Conservation (phyloP, 2,329 filamentous ascomycete species). For the Cordyceps javanica region DNA sequence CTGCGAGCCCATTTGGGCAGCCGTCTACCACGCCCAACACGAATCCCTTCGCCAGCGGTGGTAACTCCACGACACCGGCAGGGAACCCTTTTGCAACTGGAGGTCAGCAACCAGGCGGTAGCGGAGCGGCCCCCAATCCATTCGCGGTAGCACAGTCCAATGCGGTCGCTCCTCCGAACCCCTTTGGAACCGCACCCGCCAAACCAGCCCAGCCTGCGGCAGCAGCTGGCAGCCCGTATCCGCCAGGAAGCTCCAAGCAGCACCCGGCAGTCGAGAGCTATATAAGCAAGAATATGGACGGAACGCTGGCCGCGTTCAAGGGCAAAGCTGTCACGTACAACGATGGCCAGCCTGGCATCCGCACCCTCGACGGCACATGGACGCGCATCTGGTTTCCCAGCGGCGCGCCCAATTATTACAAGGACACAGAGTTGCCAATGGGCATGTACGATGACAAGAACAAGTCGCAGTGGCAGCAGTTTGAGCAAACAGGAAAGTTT, state of each 20-base stretch:
- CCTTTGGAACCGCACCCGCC: slow-evolving; percentile 17
- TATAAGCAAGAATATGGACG: slow-evolving; percentile 34
- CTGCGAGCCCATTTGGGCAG: slow-evolving; percentile 4
- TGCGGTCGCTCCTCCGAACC: slow-evolving; percentile 17
- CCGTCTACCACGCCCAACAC: slow-evolving; percentile 6
- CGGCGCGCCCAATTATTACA: slow-evolving; percentile 58
- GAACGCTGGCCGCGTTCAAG: slow-evolving; percentile 53
- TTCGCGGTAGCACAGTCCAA: slow-evolving; percentile 1
- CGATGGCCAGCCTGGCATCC: slow-evolving; percentile 43
- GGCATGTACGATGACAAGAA: slow-evolving; percentile 54
- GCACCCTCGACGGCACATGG: slow-evolving; percentile 47
- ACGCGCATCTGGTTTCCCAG: slow-evolving; percentile 67
- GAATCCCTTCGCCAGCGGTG: background rate
- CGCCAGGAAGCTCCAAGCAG: slow-evolving; percentile 36
- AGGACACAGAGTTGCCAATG: slow-evolving; percentile 54
- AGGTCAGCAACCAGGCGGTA: background rate
- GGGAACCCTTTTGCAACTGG: slow-evolving; percentile 21
- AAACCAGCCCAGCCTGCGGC: slow-evolving; percentile 12
- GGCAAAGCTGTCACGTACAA: slow-evolving; percentile 54
- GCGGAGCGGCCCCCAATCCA: background rate
- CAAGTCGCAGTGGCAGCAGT: slow-evolving; percentile 57
- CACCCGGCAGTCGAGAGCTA: slow-evolving; percentile 42
- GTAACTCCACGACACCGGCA: background rate
- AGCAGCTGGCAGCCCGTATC: slow-evolving; percentile 32
- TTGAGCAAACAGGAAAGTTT: slow-evolving; percentile 62